phyloP scores from a whole-genome alignment of 805 yeast genomes.

The Zygotorulaspora chibaensis region DNA sequence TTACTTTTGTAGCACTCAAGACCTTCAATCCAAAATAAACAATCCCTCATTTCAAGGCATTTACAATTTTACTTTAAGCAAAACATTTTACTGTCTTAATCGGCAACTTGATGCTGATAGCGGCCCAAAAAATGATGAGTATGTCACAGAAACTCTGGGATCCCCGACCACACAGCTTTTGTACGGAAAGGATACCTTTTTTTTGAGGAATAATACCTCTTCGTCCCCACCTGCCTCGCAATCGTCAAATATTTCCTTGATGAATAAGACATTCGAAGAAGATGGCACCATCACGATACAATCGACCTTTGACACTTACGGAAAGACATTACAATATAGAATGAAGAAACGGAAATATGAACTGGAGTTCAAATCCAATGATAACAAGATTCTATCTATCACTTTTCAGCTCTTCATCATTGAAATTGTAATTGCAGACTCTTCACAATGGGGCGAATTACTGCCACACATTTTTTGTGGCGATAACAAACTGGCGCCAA shows the following conservation, averaged over 20 bases:
- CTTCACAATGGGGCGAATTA: conserved; percentile 15
- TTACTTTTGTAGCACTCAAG: conserved; percentile 5
- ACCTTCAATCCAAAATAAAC: conserved; percentile 7
- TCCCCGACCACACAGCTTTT: conserved; percentile 1
- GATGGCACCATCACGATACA: conserved; percentile 2
- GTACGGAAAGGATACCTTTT: conserved; percentile 3
- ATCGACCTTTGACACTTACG: conserved; percentile 4
- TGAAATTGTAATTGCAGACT: conserved; percentile 13
- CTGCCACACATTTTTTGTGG: conserved; percentile 14
- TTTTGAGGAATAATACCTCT: conserved; percentile 3
- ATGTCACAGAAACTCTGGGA: conserved; percentile 1
- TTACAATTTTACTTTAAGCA: conserved; percentile 6
- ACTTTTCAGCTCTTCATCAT: conserved; percentile 9
- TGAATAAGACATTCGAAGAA: not conserved
- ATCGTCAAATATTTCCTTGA: conserved; percentile 3
- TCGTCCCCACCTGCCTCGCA: conserved; percentile 7
- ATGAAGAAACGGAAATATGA: conserved; percentile 5
- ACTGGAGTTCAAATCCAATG: conserved; percentile 5
- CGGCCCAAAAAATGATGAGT: conserved; percentile 1
- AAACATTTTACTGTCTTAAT: conserved; percentile 10
- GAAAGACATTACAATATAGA: conserved; percentile 3
- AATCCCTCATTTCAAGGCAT: not conserved
- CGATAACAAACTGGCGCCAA: conserved; percentile 1
- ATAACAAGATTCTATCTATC: conserved; percentile 1
- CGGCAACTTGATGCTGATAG: conserved; percentile 4